A percentile compares a stretch with the other conserved stretches of the same genome.
Evolutionary conservation across 2,329 filamentous ascomycete species (phyloP).

Genomic region (Aureobasidium namibiae): DNA sequence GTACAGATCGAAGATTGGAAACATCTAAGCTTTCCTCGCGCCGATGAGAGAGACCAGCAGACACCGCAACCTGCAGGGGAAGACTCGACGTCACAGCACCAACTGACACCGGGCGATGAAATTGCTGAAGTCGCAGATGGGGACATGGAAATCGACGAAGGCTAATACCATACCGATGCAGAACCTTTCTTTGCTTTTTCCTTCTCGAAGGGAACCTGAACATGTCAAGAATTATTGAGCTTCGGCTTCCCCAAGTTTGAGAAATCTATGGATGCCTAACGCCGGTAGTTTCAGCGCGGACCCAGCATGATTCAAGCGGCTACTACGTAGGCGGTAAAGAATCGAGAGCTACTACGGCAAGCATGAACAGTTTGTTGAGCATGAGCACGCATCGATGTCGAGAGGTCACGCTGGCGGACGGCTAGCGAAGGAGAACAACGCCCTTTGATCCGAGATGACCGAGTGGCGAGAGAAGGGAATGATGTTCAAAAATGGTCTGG

Average conservation of each 20-base stretch:
- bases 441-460: neutral
- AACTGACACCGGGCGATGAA: slow-evolving; percentile 10
- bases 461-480: slow-evolving; percentile 7
- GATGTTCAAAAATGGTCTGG: slow-evolving; percentile 1
- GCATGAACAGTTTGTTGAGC: slow-evolving; percentile 3
- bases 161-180: slow-evolving; percentile 9
- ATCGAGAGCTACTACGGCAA: neutral
- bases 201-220: neutral
- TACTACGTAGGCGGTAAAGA: slow-evolving; percentile 11
- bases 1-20: slow-evolving; percentile 33
- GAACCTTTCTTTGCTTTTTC: neutral
- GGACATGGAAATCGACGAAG: slow-evolving; percentile 17
- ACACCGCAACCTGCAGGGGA: slow-evolving; percentile 6
- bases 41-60: slow-evolving; percentile 22
- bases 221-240: slow-evolving; percentile 4
- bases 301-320: neutral
- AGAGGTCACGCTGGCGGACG: slow-evolving; percentile 58
- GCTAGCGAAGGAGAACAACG: neutral
- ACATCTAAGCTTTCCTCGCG: slow-evolving; percentile 28
- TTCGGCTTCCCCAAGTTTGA: slow-evolving; percentile 5
- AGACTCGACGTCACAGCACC: slow-evolving; percentile 8
- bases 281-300: slow-evolving; percentile 12
- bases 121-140: slow-evolving; percentile 12
- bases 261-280: slow-evolving; percentile 8
- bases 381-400: slow-evolving; percentile 68